Evolutionary conservation across 306 rosid species (phyloP).

Genomic region (Delonix regia): DNA sequence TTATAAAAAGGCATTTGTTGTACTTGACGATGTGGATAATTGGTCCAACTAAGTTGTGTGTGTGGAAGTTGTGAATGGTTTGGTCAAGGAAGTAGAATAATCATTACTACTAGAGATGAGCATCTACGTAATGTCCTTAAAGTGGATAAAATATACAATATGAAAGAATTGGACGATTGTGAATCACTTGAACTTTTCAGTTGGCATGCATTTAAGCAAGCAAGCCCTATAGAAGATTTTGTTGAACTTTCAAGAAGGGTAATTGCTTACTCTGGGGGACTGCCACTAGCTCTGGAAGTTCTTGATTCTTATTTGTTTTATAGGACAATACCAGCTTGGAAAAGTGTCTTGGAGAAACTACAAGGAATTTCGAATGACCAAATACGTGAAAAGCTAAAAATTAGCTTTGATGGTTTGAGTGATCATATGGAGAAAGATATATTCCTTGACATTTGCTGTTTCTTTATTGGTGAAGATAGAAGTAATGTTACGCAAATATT

Average conservation of each 20-base stretch:
- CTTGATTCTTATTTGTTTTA: background rate
- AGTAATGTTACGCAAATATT: too few species aligned
- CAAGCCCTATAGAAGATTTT: background rate
- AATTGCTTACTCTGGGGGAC: background rate
- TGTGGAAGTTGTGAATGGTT: background rate
- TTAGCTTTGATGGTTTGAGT: constrained; percentile 2
- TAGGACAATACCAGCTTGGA: background rate
- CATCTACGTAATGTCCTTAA: background rate
- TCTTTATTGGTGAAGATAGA: too few species aligned
- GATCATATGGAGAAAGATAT: background rate
- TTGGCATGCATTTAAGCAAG: constrained; percentile 7
- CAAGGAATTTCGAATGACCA: background rate
- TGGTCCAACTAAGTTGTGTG: background rate
- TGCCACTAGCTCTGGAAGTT: background rate
- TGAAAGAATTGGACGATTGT: background rate
- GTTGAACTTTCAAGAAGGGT: background rate
- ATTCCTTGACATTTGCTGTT: too few species aligned
- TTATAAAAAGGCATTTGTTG: background rate
- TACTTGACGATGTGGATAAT: background rate
- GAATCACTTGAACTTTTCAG: constrained; percentile 4
- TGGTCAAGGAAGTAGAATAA: background rate
- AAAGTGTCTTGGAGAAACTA: background rate
- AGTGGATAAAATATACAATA: background rate
- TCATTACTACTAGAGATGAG: background rate
- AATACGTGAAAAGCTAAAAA: background rate